These are phyloP conservation scores for Fusarium sambucinum DNA, from an alignment of 2,329 filamentous ascomycete genomes.

Conservation along the genomic window DNA sequence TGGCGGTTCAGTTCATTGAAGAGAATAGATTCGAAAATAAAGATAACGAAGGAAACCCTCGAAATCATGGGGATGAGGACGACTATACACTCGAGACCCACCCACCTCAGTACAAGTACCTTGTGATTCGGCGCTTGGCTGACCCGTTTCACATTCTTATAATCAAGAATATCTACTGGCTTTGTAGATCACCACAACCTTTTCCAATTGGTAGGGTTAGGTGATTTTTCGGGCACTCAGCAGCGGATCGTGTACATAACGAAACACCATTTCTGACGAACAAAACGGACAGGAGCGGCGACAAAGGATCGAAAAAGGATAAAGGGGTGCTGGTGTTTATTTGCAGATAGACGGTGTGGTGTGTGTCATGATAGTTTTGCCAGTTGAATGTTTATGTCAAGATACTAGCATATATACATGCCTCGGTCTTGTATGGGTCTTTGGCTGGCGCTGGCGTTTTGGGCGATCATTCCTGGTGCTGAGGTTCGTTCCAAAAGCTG, in stretches of 20 bases:
- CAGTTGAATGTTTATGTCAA: constrained; percentile 40
- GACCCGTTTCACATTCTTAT: constrained; percentile 12
- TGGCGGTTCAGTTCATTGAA: constrained; percentile 12
- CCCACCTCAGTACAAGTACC: constrained; percentile 29
- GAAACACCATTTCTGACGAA: constrained; percentile 43
- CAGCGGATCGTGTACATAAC: constrained; percentile 45
- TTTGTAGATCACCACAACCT: constrained; percentile 10
- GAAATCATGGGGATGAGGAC: constrained; percentile 16
- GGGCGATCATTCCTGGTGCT: neutral
- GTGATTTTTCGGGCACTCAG: constrained; percentile 12
- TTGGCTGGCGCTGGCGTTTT: constrained; percentile 13
- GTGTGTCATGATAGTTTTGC: constrained; percentile 45
- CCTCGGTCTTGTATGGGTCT: constrained; percentile 4
- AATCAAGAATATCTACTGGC: constrained; percentile 9
- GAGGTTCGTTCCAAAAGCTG: neutral
- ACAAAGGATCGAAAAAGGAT: constrained; percentile 26
- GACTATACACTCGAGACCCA: constrained; percentile 24
- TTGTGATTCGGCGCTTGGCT: constrained; percentile 34
- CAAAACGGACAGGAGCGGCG: constrained; percentile 27
- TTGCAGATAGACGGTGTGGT: constrained; percentile 41
- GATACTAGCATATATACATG: constrained; percentile 31
- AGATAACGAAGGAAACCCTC: constrained; percentile 5
- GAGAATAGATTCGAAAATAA: constrained; percentile 20
- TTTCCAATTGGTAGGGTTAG: constrained; percentile 4
- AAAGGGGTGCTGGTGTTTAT: constrained; percentile 22